These are phyloP conservation scores for Davidsoniella eucalypti DNA, from an alignment of 2,329 filamentous ascomycete genomes.

Conservation along the genomic window DNA sequence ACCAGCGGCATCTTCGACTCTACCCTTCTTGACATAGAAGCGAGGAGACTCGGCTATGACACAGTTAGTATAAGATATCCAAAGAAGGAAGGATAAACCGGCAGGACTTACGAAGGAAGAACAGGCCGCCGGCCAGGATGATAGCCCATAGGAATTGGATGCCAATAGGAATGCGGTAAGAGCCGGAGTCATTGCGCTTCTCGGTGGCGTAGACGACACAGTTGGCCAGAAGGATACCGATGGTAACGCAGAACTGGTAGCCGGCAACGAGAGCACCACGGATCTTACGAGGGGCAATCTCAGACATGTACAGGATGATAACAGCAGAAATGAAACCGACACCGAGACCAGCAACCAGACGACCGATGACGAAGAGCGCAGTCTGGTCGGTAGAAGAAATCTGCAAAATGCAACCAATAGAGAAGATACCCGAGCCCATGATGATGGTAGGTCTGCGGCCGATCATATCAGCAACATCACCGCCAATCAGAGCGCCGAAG, in stretches of 20 bases:
- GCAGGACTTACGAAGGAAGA: slow-evolving; percentile 40
- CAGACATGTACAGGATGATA: slow-evolving; percentile 76
- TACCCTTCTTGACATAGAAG: slow-evolving; percentile 67
- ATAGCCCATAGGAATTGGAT: slow-evolving; percentile 70
- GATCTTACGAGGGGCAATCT: slow-evolving; percentile 59
- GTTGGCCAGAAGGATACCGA: slow-evolving; percentile 60
- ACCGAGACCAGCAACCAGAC: slow-evolving; percentile 60
- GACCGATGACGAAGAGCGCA: slow-evolving; percentile 51
- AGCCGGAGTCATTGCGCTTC: slow-evolving; percentile 41
- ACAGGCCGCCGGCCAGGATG: slow-evolving; percentile 54
- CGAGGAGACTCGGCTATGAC: slow-evolving; percentile 56
- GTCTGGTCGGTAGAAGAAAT: slow-evolving; percentile 31
- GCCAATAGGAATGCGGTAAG: slow-evolving; percentile 66
- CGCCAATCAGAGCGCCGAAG: slow-evolving; percentile 61
- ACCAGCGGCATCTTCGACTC: slow-evolving; percentile 45
- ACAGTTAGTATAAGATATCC: background rate
- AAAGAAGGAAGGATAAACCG: background rate
- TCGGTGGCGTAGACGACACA: slow-evolving; percentile 59
- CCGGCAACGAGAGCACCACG: slow-evolving; percentile 63
- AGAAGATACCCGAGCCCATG: slow-evolving; percentile 54
- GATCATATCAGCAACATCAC: slow-evolving; percentile 59
- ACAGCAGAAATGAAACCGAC: slow-evolving; percentile 69
- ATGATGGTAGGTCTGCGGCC: slow-evolving; percentile 60
- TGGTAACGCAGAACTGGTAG: slow-evolving; percentile 71
- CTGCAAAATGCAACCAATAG: slow-evolving; percentile 51